Conservation (phyloP, 164 flowering plant genomes). For the Stephania japonica region DNA sequence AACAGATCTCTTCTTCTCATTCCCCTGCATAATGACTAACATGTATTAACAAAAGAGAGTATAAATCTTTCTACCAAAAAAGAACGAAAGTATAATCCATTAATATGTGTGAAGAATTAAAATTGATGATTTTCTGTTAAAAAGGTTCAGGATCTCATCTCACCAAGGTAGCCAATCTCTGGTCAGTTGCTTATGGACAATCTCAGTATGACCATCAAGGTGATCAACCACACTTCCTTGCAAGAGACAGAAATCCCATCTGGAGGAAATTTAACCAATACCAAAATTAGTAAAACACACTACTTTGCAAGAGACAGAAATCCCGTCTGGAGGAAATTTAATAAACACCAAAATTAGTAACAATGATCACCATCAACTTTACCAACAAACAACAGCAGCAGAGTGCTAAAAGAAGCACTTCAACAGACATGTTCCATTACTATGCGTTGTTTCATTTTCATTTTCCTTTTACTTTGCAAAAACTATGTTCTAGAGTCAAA, state of each 20-base stretch:
- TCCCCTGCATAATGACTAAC: slow-evolving; percentile 47
- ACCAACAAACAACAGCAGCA: not conserved
- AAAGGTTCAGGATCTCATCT: slow-evolving; percentile 27
- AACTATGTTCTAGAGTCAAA: not conserved
- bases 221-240: slow-evolving; percentile 78
- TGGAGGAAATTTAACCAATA: too few species aligned
- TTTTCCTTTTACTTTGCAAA: not conserved
- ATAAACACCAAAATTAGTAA: not conserved
- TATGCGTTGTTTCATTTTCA: not conserved
- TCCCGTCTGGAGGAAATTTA: slow-evolving; percentile 69
- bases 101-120: not conserved
- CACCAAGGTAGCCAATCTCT: slow-evolving; percentile 83
- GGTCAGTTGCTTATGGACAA: slow-evolving; percentile 58
- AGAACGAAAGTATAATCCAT: too few species aligned
- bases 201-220: slow-evolving; percentile 92
- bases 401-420: slow-evolving; percentile 7
- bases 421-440: not conserved
- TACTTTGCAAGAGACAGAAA: slow-evolving; percentile 61
- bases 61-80: too few species aligned
- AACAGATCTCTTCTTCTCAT: slow-evolving; percentile 81
- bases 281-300: too few species aligned
- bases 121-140: not conserved
- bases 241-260: slow-evolving; percentile 86
- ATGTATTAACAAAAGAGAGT: slow-evolving; percentile 3
- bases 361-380: not conserved